Conservation (phyloP, 2,329 filamentous ascomycete species). For the Botrytis paeoniae region DNA sequence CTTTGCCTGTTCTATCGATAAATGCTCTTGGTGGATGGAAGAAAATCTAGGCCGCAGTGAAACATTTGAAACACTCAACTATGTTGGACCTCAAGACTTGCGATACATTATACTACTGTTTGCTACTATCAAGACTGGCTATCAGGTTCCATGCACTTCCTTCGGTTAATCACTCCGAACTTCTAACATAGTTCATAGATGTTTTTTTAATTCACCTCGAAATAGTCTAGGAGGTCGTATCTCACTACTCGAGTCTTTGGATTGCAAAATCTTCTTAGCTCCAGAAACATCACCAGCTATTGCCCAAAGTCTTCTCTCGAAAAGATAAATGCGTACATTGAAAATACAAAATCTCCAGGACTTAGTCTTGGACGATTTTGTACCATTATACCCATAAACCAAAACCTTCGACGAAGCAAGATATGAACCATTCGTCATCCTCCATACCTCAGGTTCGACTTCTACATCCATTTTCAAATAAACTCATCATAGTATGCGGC, state of each 20-base stretch:
- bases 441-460: neutral
- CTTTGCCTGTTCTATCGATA: neutral
- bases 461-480: no score
- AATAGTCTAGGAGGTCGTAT: neutral
- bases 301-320: neutral
- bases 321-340: neutral
- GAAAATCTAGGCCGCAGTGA: neutral
- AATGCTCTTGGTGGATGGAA: conserved; percentile 3
- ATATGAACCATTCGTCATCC: neutral
- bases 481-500: no score
- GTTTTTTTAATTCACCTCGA: neutral
- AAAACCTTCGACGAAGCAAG: neutral
- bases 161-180: no score
- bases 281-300: neutral
- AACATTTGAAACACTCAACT: neutral
- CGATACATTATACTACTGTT: conserved; percentile 1
- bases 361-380: neutral
- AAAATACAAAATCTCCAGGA: neutral
- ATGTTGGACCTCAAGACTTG: neutral
- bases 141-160: neutral
- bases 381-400: neutral
- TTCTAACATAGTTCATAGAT: neutral
- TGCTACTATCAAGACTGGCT: conserved; percentile 9
- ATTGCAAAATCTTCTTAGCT: neutral
- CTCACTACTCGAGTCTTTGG: neutral